Conservation (phyloP, 2,329 filamentous ascomycete genomes). For the Penicillium sp. region DNA sequence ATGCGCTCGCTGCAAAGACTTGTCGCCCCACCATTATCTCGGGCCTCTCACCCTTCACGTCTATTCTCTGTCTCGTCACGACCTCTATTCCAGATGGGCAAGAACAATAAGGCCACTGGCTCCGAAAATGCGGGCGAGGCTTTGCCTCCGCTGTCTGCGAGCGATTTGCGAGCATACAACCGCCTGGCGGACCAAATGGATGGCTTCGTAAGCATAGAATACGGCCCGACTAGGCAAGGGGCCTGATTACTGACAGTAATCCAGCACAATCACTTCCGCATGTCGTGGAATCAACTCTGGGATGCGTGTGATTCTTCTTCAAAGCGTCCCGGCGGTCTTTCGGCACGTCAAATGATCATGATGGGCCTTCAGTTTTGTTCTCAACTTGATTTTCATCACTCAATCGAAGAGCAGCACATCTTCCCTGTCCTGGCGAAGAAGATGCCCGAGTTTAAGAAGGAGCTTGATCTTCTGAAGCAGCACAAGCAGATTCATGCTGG, state of each 20-base stretch:
- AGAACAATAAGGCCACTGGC: slow-evolving; percentile 8
- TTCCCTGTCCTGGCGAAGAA: slow-evolving; percentile 77
- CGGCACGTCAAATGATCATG: slow-evolving; percentile 71
- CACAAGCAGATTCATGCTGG: slow-evolving; percentile 80
- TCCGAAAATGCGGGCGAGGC: slow-evolving; percentile 25
- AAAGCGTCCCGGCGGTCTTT: slow-evolving; percentile 66
- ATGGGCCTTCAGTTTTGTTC: slow-evolving; percentile 72
- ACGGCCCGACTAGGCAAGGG: not conserved
- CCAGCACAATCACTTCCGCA: slow-evolving; percentile 78
- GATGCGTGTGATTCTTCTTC: slow-evolving; percentile 60
- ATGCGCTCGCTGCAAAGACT: slow-evolving; percentile 24
- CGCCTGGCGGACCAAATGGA: slow-evolving; percentile 78
- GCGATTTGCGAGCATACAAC: slow-evolving; percentile 74
- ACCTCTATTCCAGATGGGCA: slow-evolving; percentile 15
- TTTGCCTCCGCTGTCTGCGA: slow-evolving; percentile 67
- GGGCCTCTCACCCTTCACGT: slow-evolving; percentile 15
- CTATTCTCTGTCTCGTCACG: slow-evolving; percentile 9
- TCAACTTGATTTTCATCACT: slow-evolving; percentile 77
- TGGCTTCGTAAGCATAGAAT: slow-evolving; percentile 62
- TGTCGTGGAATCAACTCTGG: slow-evolving; percentile 74
- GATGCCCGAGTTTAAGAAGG: slow-evolving; percentile 77
- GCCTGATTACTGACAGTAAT: slow-evolving; percentile 24
- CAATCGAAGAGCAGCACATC: slow-evolving; percentile 80
- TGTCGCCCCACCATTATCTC: slow-evolving; percentile 15
- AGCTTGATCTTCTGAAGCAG: slow-evolving; percentile 73